Evolutionary conservation across 805 yeast genomes (phyloP), one percentile per base, ranked within the genome.

Genomic region (Metschnikowia gelsemii): DNA sequence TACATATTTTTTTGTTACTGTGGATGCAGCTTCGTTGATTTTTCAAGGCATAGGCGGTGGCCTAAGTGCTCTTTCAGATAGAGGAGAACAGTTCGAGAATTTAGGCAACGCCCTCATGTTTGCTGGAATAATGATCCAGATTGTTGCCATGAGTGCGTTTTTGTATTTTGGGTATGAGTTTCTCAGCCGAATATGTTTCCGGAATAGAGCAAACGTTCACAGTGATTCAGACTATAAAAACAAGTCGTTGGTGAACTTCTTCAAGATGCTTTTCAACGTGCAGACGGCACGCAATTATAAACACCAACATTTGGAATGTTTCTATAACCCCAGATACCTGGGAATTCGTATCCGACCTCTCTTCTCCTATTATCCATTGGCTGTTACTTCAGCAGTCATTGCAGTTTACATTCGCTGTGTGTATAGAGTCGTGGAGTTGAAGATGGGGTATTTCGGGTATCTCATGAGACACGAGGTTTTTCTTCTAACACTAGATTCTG

Each of bases 31-130:
- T 3, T 64, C 72, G 2, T 54, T 69, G 14, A 21, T 68, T 16
- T 52, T 69, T 22, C 75, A 69, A 49, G 72, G 70, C 5, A 58
- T 56, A 18, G 73, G 70, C 5, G 72, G 72, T n/a, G 75, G 70
- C 24, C 58, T 58, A 39, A 51, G 64, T 14, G 55, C 68, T 9
- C 42, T 49, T 14, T 68, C 69, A 0, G 53, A 62, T 18, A 27
- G 47, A 5, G 40, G 43, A 11, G 45, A 53, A 29, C 30, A 42
- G 20, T 54, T 58, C 45, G 44, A 68, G 1, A 40, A 35, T 2
- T 63, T 67, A 3, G 75, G 73, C n/a, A 58, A 64, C 2, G 47
- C 62, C 45, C 56, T 59, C 25, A 65, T 69, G 65, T 62, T 67
- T 43, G 67, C 63, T 2, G 73, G 75, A 31, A 62, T 68, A 33